Evolutionary conservation across 495 filamentous ascomycete species (phyloP), one percentile per base, ranked within the genome.

Genomic region (Trichoderma reesei): DNA sequence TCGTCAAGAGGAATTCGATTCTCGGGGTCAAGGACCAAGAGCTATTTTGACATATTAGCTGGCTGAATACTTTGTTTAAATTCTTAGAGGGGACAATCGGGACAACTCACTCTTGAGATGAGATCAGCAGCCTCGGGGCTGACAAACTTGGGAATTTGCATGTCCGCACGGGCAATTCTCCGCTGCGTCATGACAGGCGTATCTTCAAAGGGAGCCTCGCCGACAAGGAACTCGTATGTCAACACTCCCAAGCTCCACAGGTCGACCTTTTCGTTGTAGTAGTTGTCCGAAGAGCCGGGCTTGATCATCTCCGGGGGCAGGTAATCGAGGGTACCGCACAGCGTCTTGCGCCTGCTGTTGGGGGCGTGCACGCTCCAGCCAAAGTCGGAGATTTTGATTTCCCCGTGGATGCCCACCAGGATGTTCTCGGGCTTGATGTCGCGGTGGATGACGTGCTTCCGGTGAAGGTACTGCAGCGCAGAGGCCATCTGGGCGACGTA

Each of bases 361-460:
- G 94, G 94, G 34, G 94, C 95, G 73, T 98, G 94, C 18, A 98
- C 95, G 75, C 89, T 93, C 95, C 95, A 98, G 56, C 94, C 94
- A 70, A 98, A 98, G 75, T 98, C 94, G 5, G 90, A 92, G 72
- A 98, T 92, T 76, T 98, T 98, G 76, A 98, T 96, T 77, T 98
- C 94, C 48, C 92, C 94, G 72, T 98, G 93, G 62, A 98, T 92
- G 20, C 94, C 94, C 42, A 98, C 87, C 16, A 98, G 85, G 68
- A 98, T 98, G 70, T 98, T 98, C 76, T 98, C 94, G 11, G 94
- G 94, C 78, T 98, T 98, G 78, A 98, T 98, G 68, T 98, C 94
- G 54, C 94, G 87, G 70, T 98, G 94, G 78, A 98, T 98, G 68
- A 98, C 91, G 72, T 98, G 94, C 79, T 98, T 98, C 72, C 90